Evolutionary conservation across 345 rosid species (phyloP).

Genomic region (Melastoma malabathricum): DNA sequence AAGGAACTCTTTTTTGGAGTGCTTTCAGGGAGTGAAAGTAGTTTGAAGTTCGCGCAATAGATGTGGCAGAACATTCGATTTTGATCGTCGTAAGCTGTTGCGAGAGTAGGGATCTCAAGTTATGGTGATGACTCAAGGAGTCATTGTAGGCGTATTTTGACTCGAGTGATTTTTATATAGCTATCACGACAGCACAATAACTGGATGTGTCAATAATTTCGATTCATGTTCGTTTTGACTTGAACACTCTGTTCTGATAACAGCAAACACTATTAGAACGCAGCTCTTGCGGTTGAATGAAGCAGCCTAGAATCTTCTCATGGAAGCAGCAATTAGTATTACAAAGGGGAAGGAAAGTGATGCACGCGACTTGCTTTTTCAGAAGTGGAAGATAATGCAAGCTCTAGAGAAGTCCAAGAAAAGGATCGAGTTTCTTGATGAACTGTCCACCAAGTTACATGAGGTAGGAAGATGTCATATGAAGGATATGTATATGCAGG

Average conservation of each 20-base stretch:
- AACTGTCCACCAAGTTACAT: conserved; percentile 56
- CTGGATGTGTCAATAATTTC: no score
- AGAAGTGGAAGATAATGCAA: conserved; percentile 75
- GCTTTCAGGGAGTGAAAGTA: no score
- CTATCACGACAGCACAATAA: no score
- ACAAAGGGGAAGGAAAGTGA: conserved; percentile 58
- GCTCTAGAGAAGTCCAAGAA: conserved; percentile 66
- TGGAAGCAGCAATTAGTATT: conserved; percentile 56
- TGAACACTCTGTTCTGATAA: conserved; percentile 6
- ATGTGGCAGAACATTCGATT: no score
- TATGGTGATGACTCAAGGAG: no score
- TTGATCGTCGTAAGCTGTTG: no score
- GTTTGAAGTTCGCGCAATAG: no score
- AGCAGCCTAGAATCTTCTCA: conserved; percentile 74
- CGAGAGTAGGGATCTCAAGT: no score
- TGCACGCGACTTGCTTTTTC: conserved; percentile 63
- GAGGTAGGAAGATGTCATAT: conserved; percentile 28
- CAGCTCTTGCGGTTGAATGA: conserved; percentile 74
- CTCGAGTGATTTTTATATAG: no score
- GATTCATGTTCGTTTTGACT: no score
- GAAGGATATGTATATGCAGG: neutral
- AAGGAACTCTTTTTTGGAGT: no score
- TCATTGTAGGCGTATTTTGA: no score
- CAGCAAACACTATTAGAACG: conserved; percentile 63
- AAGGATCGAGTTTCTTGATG: conserved; percentile 62